Base-by-base conservation (phyloP, 2,329 filamentous ascomycete genomes). In the Teratosphaeria pseudoeucalypti region DNA sequence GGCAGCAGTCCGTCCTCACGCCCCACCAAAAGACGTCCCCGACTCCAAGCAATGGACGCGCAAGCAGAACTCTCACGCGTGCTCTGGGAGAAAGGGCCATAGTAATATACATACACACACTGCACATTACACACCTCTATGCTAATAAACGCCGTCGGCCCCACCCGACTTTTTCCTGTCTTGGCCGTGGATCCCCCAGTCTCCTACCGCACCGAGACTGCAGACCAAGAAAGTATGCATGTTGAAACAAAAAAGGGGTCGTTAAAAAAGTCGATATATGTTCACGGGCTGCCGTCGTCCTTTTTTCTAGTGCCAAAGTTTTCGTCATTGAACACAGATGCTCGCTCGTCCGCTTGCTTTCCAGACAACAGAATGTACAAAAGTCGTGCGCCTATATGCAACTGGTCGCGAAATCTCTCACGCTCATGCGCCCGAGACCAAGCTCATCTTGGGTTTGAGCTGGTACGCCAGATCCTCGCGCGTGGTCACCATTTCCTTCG, bases 401-500 rank as follows among this genome's bases (percentile, higher is more conserved):
- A 29, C n/a, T n/a, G 9, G 53, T 32, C 19, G 53, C n/a, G 19
- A 16, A 19, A 23, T 23, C 1, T 54, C 3, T 54, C 53, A 34
- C 12, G 53, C 53, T 32, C 23, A 59, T 16, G 62, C 62, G 14
- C 55, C 59, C 12, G 49, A 29, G 39, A 58, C 56, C 9, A 70
- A 59, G 56, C 67, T 58, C 68, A 70, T 66, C 59, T 64, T 68
- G 3, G 84, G 84, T 67, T 76, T 76, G 70, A 87, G 74, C 64
- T 84, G 77, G n/a, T 74, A 75, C 60, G 77, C 75, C 72, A 92
- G 74, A 59, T 90, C 84, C 37, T 87, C 83, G 68, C 81, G 81
- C 3, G 89, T 91, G 64, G 91, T 92, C 60, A 95, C 89, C 52
- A 86, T 83, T 66, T 92, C 90, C 60, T 85, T 86, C 0, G 92